phyloP scores from a whole-genome alignment of 345 rosid genomes.

The Isatis tinctoria region DNA sequence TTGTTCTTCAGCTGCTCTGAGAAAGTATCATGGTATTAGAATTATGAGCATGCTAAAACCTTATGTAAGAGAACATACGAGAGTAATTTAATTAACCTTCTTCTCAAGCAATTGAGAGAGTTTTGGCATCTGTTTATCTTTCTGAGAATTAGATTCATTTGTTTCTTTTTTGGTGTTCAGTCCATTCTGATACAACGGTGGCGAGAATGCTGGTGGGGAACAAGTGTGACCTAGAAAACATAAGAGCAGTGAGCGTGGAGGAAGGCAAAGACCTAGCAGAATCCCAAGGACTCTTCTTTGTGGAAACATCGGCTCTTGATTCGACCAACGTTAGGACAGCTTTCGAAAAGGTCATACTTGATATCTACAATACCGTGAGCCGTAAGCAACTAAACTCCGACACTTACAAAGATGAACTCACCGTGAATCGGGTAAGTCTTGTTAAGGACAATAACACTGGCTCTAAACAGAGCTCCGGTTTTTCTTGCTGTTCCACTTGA shows the following conservation, averaged over 20 bases:
- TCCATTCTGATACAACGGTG: conserved; percentile 66
- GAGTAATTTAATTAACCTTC: neutral
- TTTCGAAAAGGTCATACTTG: conserved; percentile 66
- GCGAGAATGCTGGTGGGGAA: conserved; percentile 89
- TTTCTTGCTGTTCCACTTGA: conserved; percentile 72
- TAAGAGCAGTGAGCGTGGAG: conserved; percentile 63
- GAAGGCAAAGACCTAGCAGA: conserved; percentile 81
- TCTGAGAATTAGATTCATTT: neutral
- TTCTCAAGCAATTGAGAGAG: neutral
- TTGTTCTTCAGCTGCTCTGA: too few relatives aligned
- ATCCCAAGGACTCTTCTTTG: conserved; percentile 72
- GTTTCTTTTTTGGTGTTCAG: conserved; percentile 21
- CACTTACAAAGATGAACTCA: conserved; percentile 69
- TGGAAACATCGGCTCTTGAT: conserved; percentile 88
- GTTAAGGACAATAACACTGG: conserved; percentile 40
- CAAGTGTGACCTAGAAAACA: conserved; percentile 70
- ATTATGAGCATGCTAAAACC: neutral
- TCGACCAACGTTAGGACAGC: conserved; percentile 73
- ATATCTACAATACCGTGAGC: conserved; percentile 72
- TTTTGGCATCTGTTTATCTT: neutral
- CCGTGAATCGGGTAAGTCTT: conserved; percentile 66
- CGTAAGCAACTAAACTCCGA: conserved; percentile 70
- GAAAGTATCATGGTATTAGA: neutral
- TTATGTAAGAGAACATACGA: too few relatives aligned
- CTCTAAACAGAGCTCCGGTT: conserved; percentile 29